Evolutionary conservation across 116 monocot species (phyloP).

Genomic region (Trichopus zeylanicus): DNA sequence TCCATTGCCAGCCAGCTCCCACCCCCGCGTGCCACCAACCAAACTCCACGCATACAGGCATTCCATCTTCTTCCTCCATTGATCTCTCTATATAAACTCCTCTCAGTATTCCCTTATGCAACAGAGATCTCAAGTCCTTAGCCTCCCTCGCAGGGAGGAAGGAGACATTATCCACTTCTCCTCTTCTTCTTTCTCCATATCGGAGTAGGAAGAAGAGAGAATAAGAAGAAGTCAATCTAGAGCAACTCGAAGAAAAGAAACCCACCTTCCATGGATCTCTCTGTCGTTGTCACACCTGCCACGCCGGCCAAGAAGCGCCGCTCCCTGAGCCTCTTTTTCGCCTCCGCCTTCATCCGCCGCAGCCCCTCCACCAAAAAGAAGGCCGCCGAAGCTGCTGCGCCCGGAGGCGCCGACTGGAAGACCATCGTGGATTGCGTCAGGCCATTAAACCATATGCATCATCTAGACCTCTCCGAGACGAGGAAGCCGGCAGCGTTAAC

Average conservation of each 20-base stretch:
- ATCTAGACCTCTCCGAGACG: background rate
- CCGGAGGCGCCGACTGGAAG: background rate
- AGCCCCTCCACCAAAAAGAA: background rate
- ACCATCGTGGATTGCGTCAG: background rate
- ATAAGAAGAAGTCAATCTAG: too few relatives aligned
- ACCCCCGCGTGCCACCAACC: too few relatives aligned
- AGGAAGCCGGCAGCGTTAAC: background rate
- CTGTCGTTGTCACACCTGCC: background rate
- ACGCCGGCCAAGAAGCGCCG: slow-evolving; percentile 4
- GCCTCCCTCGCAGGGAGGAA: too few relatives aligned
- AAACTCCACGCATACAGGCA: too few relatives aligned
- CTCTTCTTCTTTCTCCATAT: slow-evolving; percentile 10
- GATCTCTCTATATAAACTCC: background rate
- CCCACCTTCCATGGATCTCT: background rate
- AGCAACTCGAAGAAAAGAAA: background rate
- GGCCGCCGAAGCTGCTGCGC: background rate
- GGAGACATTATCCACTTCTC: too few relatives aligned
- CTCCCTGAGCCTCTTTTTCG: background rate
- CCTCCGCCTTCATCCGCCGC: background rate
- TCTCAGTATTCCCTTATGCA: background rate
- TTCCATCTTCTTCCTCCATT: too few relatives aligned
- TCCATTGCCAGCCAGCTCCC: too few relatives aligned
- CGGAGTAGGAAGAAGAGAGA: background rate
- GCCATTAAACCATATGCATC: background rate
- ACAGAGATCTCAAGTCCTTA: too few relatives aligned